phyloP scores from a whole-genome alignment of 768 basidiomycete species.

The Thelephora ganbajun region DNA sequence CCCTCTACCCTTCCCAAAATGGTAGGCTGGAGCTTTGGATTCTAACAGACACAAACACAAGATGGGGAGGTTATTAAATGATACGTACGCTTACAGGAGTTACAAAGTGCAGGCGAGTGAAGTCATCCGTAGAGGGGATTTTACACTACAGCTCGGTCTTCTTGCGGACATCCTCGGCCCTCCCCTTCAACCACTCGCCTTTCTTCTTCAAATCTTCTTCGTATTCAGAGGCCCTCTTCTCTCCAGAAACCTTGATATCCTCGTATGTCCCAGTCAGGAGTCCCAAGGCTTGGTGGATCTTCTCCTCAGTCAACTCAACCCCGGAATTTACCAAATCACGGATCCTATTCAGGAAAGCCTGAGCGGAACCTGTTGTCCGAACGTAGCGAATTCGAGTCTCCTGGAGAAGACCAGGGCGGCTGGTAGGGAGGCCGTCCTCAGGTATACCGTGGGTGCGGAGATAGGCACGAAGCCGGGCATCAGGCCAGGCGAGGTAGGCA shows the following conservation, averaged over 20 bases:
- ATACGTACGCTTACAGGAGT: too few species aligned
- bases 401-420: conserved; percentile 69
- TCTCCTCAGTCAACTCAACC: conserved; percentile 66
- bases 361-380: conserved; percentile 42
- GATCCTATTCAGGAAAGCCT: conserved; percentile 45
- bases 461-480: conserved; percentile 83
- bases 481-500: conserved; percentile 81
- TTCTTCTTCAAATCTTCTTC: conserved; percentile 14
- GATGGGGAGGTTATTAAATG: too few species aligned
- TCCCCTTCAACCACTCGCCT: conserved; percentile 12
- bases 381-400: conserved; percentile 73
- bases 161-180: conserved; percentile 6
- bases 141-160: conserved; percentile 7
- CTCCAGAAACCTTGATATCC: conserved; percentile 15
- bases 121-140: too few species aligned
- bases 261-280: conserved; percentile 27
- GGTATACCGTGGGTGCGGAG: conserved; percentile 63
- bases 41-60: too few species aligned
- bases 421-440: conserved; percentile 51
- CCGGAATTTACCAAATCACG: conserved; percentile 52
- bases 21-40: too few species aligned
- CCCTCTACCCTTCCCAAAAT: too few species aligned
- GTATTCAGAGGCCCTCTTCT: conserved; percentile 15
- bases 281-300: conserved; percentile 29
- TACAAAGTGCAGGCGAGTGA: too few species aligned